Evolutionary conservation across 176 grass and related monocot species (phyloP), one percentile per base, ranked within the genome.

Genomic region (Rhynchospora pubera): DNA sequence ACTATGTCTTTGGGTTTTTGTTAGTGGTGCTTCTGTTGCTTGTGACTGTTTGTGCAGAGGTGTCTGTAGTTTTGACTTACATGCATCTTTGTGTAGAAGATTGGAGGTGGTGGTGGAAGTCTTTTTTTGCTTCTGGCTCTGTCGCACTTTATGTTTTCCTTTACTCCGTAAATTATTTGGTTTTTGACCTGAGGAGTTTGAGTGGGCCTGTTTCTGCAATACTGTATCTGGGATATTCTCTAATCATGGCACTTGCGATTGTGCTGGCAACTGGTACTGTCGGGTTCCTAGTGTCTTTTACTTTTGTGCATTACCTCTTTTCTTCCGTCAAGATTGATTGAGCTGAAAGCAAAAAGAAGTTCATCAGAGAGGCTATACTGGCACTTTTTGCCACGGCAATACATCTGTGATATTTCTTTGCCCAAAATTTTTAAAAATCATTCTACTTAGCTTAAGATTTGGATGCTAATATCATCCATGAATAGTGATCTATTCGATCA

Each of bases 301-400:
- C 84, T 76, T 97, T 97, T 2, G 89, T 93, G 57, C 89, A 93
- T 85, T 93, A 93, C 65, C 87, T 97, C 57, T 97, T 97, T 81
- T 88, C 89, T 12, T 97, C 94, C 0, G 94, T 97, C n/a, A 97
- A 97, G 94, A 97, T 97, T 11, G 94, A 97, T 79, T 93, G 85
- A 94, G 39, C 42, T 79, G 57, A 32, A 74, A 74, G 70, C 45
- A 14, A 10, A 44, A 6, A 16, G 45, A 74, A 74, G 70, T 52
- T 74, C 45, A 19, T 18, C 23, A 58, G 58, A 81, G 60, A 43
- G 74, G 59, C 58, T 65, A 23, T 30, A 48, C 6, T 24, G 39
- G 58, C 61, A 81, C n/a, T 64, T 81, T 39, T 81, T 74, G 70
- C 10, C 70, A 50, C 9, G 24, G 4, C 21, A 28, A 52, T 52